Percentiles rank a stretch among this genome's conserved stretches.
Conservation (phyloP, 768 basidiomycete genomes). For the Panellus pusillus region DNA sequence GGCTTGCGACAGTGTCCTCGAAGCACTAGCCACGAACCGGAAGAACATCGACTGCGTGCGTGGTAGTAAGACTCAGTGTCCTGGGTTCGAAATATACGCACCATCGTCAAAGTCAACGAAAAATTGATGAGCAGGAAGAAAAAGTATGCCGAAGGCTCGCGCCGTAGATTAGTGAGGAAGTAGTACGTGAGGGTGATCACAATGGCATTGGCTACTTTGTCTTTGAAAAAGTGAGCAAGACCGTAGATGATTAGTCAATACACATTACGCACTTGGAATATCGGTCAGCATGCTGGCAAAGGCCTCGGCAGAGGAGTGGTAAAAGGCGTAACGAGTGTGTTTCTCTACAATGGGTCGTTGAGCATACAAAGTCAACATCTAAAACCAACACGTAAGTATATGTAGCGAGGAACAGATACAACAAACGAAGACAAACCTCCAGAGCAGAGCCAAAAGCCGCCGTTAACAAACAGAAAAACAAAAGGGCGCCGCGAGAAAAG, state of each 20-base stretch:
- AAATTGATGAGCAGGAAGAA: conserved; percentile 40
- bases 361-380: conserved; percentile 29
- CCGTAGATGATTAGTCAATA: too few relatives aligned
- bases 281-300: too few relatives aligned
- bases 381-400: not conserved
- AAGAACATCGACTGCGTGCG: conserved; percentile 30
- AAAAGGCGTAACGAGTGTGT: conserved; percentile 41
- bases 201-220: conserved; percentile 38
- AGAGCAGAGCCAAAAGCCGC: conserved; percentile 39
- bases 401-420: not conserved
- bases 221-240: not conserved
- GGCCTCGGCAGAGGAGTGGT: conserved; percentile 29
- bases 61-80: too few relatives aligned
- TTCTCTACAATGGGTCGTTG: conserved; percentile 41
- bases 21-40: conserved; percentile 32
- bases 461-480: conserved; percentile 40
- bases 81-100: too few relatives aligned
- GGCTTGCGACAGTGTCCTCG: conserved; percentile 34
- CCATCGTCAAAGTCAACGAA: conserved; percentile 25
- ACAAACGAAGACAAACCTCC: conserved; percentile 20
- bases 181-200: conserved; percentile 30
- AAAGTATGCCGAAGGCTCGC: conserved; percentile 41
- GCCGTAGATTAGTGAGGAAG: conserved; percentile 42
- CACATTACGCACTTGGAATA: not conserved
- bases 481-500: conserved; percentile 41